phyloP scores from a whole-genome alignment of 352 stramenopile genomes.

The Phytophthora megakarya region DNA sequence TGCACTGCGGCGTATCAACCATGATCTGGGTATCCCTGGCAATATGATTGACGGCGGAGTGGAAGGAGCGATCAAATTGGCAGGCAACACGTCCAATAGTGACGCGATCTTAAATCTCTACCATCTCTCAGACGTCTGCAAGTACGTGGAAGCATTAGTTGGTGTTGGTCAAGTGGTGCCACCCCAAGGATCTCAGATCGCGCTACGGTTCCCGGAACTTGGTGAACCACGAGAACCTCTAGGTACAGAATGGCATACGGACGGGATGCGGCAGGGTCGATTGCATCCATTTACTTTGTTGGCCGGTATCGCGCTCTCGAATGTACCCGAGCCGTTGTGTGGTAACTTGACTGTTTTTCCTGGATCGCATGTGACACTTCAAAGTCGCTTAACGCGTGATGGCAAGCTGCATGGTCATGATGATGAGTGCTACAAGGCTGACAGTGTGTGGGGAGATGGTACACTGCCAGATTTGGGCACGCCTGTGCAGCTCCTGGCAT shows the following conservation, averaged over 20 bases:
- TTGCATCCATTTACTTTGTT: constrained; percentile 75
- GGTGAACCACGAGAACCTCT: constrained; percentile 59
- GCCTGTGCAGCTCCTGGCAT: constrained; percentile 62
- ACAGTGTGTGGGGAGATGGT: constrained; percentile 81
- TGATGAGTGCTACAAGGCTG: constrained; percentile 64
- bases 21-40: constrained; percentile 71
- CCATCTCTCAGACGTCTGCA: constrained; percentile 47
- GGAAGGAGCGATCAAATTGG: constrained; percentile 69
- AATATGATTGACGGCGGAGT: constrained; percentile 78
- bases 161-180: constrained; percentile 47
- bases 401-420: constrained; percentile 59
- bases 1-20: constrained; percentile 69
- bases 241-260: constrained; percentile 84
- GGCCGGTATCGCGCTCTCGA: constrained; percentile 71
- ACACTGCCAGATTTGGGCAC: constrained; percentile 68
- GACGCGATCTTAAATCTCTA: constrained; percentile 67
- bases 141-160: constrained; percentile 71
- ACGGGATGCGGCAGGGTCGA: constrained; percentile 79
- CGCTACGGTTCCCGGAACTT: constrained; percentile 75
- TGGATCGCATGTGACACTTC: constrained; percentile 58
- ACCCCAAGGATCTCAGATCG: constrained; percentile 68
- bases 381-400: constrained; percentile 51
- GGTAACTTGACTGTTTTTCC: constrained; percentile 83
- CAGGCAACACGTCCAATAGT: constrained; percentile 74
- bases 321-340: constrained; percentile 57